Base-by-base conservation (phyloP, 2,329 filamentous ascomycete species). In the Corinectria fuckeliana region DNA sequence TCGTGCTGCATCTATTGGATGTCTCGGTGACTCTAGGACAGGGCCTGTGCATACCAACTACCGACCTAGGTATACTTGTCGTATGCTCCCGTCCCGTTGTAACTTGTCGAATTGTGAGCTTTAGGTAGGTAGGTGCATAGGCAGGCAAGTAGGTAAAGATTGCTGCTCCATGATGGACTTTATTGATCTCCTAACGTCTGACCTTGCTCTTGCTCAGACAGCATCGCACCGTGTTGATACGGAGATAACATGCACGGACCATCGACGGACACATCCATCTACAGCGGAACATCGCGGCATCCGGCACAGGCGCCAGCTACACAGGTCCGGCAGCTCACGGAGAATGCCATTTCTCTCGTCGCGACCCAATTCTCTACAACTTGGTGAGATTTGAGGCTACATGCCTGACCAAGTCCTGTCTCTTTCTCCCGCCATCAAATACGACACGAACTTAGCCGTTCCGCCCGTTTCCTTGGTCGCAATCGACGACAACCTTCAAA, bases 281-380 rank as follows among this genome's bases (percentile, higher is more conserved):
- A 36, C 10, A 26, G 42, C 56, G 56, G 56, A 58, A 53, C 48
- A 60, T 56, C 47, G 52, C 47, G 53, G 58, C 47, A 34, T 49
- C 58, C 58, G 52, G 52, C 34, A 48, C 14, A 44, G 38, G 38
- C 28, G 57, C 42, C 41, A 44, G 13, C 52, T 47, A 58, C n/a
- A 10, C 7, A 30, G 50, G 45, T n/a, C 50, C 38, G 36, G 44
- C n/a, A 53, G 16, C 16, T 45, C 18, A 50, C 32, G 13, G 23
- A 14, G 45, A 25, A 39, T 20, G 26, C 26, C 47, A 20, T 32
- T 32, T 32, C 30, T 32, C 36, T 51, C 14, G 9, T 18, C 32
- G 8, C 32, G 16, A 26, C 32, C 9, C 32, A 52, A 57, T 34
- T 48, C 34, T 52, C 11, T 41, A 41, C 16, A 23, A 52, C 26